These are phyloP conservation scores for Xylariaceae sp. DNA, from an alignment of 2,329 filamentous ascomycete species.

Conservation along the genomic window DNA sequence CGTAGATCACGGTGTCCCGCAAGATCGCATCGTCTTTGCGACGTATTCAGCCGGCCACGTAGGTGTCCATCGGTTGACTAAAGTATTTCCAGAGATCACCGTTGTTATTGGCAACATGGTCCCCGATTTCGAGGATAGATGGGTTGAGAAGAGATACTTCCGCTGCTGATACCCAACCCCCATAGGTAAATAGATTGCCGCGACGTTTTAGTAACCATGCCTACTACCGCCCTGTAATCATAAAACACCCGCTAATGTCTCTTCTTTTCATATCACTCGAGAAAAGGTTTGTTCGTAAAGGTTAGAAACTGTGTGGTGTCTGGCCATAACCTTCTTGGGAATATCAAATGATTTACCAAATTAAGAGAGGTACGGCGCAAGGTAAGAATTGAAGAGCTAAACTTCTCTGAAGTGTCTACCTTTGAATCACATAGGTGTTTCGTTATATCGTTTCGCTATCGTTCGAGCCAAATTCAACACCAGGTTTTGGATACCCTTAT, in stretches of 20 bases:
- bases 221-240: neutral
- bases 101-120: slow-evolving; percentile 85
- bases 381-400: too few relatives aligned
- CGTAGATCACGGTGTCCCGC: slow-evolving; percentile 86
- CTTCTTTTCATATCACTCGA: neutral
- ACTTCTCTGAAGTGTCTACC: too few relatives aligned
- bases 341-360: too few relatives aligned
- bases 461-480: neutral
- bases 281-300: neutral
- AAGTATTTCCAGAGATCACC: slow-evolving; percentile 84
- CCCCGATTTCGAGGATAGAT: slow-evolving; percentile 80
- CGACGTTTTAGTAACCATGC: neutral
- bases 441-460: neutral
- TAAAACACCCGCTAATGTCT: neutral
- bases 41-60: slow-evolving; percentile 87
- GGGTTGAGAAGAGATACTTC: slow-evolving; percentile 89
- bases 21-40: slow-evolving; percentile 86
- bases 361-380: too few relatives aligned
- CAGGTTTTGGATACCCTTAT: too few relatives aligned
- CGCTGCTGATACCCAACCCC: slow-evolving; percentile 63
- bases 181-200: slow-evolving; percentile 7
- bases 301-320: too few relatives aligned
- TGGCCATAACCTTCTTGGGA: too few relatives aligned
- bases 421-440: too few relatives aligned
- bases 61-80: slow-evolving; percentile 81